phyloP scores from a whole-genome alignment of 139 green algal species.

The Bryopsis sp. region DNA sequence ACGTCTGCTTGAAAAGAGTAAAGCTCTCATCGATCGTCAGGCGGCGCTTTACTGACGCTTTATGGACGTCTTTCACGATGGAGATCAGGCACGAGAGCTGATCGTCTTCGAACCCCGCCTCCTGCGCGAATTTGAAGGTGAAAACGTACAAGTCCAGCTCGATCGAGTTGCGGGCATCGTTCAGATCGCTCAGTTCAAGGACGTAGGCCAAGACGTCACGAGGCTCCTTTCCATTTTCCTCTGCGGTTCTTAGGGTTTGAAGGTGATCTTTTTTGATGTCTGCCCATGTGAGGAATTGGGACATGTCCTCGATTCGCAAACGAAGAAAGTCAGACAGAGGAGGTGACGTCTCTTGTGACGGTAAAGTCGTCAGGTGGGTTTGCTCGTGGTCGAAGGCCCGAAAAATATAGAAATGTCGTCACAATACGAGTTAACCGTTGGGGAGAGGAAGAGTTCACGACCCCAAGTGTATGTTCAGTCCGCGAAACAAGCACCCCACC shows the following conservation, averaged over 20 bases:
- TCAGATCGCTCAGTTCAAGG: not conserved
- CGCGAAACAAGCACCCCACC: too few species aligned
- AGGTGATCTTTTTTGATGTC: not conserved
- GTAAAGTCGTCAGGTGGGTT: too few species aligned
- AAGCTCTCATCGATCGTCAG: conserved; percentile 48
- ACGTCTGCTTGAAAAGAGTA: conserved; percentile 36
- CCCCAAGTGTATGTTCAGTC: too few species aligned
- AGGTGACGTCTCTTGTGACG: too few species aligned
- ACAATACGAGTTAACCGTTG: too few species aligned
- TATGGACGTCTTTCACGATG: conserved; percentile 46
- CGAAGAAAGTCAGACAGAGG: too few species aligned
- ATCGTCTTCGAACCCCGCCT: conserved; percentile 31
- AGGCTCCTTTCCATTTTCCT: not conserved
- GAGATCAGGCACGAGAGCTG: conserved; percentile 49
- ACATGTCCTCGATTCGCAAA: not conserved
- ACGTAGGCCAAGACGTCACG: not conserved
- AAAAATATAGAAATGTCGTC: too few species aligned
- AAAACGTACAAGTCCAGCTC: conserved; percentile 26
- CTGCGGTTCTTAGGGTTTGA: not conserved
- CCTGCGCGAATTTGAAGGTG: conserved; percentile 19
- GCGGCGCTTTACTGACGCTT: conserved; percentile 9
- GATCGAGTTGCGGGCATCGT: conserved; percentile 15
- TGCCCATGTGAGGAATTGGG: not conserved
- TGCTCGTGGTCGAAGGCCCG: too few species aligned
- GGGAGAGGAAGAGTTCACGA: too few species aligned